Base-by-base conservation (phyloP, 208 protist species). In the Naegleria lovaniensis region DNA sequence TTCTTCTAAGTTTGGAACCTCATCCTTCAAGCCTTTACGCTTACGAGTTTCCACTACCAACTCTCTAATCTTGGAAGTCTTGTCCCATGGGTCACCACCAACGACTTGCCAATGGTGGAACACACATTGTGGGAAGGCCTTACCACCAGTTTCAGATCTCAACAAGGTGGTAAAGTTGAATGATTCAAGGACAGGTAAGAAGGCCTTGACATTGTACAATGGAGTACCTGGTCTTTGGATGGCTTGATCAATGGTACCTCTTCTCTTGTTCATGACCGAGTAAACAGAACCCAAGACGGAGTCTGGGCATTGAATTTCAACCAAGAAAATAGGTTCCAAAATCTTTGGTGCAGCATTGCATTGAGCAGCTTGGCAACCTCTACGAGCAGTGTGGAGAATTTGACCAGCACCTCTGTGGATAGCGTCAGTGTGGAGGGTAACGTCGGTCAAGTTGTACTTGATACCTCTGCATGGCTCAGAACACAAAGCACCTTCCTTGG, bases 101-200 rank as follows among this genome's bases (percentile, higher is more conserved):
- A 99, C 94, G 29, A 96, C 90, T 91, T 95, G 92, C 97, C 98
- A 99, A 96, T 99, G 99, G 94, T 99, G 97, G 92, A 99, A 99
- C 13, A 99, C 97, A 92, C 97, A 98, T 96, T 99, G 99, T 86
- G 98, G 98, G 97, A 99, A 99, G 52, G 98, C 98, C 91, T 99
- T 94, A 90, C 98, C 99, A 51, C 94, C 95, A 38, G 99, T 99
- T 83, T 95, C 92, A 38, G 96, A 91, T 92, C 98, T 97, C 4
- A 99, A 97, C 91, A 99, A 98, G 51, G 96, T 95, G 88, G 97
- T 99, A 94, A 99, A 99, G 91, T 97, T 98, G 95, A 99, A 99
- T 19, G 98, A 99, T 95, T 99, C 98, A 39, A 96, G 94, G 87
- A 99, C 99, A 48, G 99, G 99, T 84, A 99, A 94, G 95, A 99